phyloP scores from a whole-genome alignment of 2,329 filamentous ascomycete species.

The Zarea fungicola region DNA sequence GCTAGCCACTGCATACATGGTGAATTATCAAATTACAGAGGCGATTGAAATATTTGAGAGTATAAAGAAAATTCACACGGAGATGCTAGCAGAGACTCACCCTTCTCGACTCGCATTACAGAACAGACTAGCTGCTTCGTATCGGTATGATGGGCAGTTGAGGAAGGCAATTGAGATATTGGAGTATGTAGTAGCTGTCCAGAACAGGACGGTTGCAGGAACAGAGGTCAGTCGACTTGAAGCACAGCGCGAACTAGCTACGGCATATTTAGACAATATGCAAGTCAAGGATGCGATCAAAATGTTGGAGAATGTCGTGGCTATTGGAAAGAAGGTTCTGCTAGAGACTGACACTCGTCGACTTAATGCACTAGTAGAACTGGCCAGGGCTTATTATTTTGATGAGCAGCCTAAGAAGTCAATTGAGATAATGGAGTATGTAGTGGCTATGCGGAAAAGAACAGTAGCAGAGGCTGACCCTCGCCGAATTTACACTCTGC shows the following conservation, averaged over 20 bases:
- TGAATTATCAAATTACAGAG: constrained; percentile 7
- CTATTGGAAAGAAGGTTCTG: too few species aligned
- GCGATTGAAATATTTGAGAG: constrained; percentile 14
- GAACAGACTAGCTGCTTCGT: not conserved
- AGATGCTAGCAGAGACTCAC: constrained; percentile 14
- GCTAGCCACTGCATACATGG: constrained; percentile 6
- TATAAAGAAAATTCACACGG: constrained; percentile 7
- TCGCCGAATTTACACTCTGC: too few species aligned
- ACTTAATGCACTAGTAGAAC: constrained; percentile 18
- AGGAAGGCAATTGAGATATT: constrained; percentile 20
- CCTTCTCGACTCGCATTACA: constrained; percentile 5
- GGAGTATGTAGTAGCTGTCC: too few species aligned
- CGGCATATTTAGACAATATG: too few species aligned
- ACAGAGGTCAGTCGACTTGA: too few species aligned
- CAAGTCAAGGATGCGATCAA: too few species aligned
- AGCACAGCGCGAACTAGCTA: too few species aligned
- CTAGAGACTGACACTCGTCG: constrained; percentile 17
- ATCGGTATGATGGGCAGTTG: constrained; percentile 18
- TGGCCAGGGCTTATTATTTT: constrained; percentile 17
- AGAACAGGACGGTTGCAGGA: too few species aligned
- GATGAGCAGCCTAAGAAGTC: constrained; percentile 21
- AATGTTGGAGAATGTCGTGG: too few species aligned
- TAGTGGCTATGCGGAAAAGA: too few species aligned
- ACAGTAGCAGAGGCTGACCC: too few species aligned
- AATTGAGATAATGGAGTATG: too few species aligned